These are phyloP conservation scores for Sporothrix brasiliensis DNA, from an alignment of 2,329 filamentous ascomycete genomes.

Conservation along the genomic window DNA sequence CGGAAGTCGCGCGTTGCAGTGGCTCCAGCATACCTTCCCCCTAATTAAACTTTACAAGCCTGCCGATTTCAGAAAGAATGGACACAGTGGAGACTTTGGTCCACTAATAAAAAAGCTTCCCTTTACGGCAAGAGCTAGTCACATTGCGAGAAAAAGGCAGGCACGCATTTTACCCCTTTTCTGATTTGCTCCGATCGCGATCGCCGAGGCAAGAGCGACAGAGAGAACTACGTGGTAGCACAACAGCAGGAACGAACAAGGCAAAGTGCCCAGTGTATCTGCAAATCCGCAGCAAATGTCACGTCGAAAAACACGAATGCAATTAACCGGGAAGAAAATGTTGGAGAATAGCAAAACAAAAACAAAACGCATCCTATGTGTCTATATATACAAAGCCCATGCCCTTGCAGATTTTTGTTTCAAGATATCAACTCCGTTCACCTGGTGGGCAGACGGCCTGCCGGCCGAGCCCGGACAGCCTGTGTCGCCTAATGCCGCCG, in stretches of 20 bases:
- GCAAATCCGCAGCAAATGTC: background rate
- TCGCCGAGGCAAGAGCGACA: background rate
- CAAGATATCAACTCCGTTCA: slow-evolving; percentile 6
- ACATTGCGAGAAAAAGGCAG: background rate
- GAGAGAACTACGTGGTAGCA: too few species aligned
- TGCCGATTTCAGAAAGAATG: slow-evolving; percentile 16
- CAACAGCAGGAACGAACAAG: slow-evolving; percentile 1
- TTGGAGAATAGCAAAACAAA: background rate
- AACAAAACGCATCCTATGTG: slow-evolving; percentile 18
- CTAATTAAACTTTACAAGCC: slow-evolving; percentile 26
- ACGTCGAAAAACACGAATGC: slow-evolving; percentile 3
- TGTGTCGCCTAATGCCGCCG: slow-evolving; percentile 40
- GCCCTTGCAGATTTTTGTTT: background rate
- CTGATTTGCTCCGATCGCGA: slow-evolving; percentile 7
- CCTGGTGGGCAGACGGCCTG: background rate
- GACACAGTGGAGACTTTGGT: background rate
- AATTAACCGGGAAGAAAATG: background rate
- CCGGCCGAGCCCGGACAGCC: too few species aligned
- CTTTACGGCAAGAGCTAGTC: slow-evolving; percentile 4
- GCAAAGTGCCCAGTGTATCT: background rate
- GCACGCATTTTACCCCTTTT: slow-evolving; percentile 20
- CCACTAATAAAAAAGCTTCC: slow-evolving; percentile 21
- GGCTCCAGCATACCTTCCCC: slow-evolving; percentile 16
- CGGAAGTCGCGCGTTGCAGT: slow-evolving; percentile 11
- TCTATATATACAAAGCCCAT: slow-evolving; percentile 27